Evolutionary conservation across 2,329 filamentous ascomycete genomes (phyloP).

Genomic region (Xylariales sp.): DNA sequence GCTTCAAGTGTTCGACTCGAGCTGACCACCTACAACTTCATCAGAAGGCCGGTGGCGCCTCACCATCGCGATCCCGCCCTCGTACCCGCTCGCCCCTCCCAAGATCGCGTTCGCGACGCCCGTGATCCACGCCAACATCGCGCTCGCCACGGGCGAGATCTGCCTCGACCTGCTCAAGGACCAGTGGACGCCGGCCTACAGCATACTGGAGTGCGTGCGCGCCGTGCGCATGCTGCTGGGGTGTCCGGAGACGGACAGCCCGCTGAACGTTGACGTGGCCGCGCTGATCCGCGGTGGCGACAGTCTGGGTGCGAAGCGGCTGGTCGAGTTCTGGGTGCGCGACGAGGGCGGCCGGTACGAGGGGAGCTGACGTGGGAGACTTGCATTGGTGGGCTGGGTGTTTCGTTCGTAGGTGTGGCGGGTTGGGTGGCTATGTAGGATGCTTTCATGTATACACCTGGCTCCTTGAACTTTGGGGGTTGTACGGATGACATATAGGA

Average conservation of each 20-base stretch:
- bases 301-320: conserved; percentile 57
- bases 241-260: conserved; percentile 67
- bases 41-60: conserved; percentile 77
- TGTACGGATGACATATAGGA: too few species aligned
- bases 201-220: conserved; percentile 68
- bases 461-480: too few species aligned
- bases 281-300: conserved; percentile 66
- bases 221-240: conserved; percentile 66
- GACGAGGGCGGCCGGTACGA: conserved; percentile 44
- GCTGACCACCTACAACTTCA: too few species aligned
- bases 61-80: conserved; percentile 66
- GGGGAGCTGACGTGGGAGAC: conserved; percentile 22
- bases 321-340: conserved; percentile 67
- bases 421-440: too few species aligned
- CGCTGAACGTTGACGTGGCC: conserved; percentile 75
- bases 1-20: too few species aligned
- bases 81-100: conserved; percentile 77
- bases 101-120: conserved; percentile 76
- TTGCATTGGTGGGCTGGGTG: neutral
- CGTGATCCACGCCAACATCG: conserved; percentile 79
- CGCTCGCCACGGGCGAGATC: conserved; percentile 73
- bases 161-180: conserved; percentile 82
- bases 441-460: too few species aligned
- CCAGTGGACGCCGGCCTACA: conserved; percentile 83
- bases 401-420: too few species aligned